These are phyloP conservation scores for Primulina tabacum DNA, from an alignment of 257 asterid species.

Conservation along the genomic window DNA sequence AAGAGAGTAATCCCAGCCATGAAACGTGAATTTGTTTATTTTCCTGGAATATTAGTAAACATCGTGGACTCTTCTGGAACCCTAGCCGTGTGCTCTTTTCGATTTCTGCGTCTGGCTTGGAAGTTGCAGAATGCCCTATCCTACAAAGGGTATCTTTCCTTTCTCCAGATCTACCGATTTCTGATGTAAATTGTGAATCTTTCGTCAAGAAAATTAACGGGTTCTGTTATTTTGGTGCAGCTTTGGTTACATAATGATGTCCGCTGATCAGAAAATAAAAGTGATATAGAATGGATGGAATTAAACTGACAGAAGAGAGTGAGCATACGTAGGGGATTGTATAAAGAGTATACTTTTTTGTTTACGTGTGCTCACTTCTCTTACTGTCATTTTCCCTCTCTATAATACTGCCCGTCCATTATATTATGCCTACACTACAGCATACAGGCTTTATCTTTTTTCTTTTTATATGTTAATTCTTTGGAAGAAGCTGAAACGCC, in stretches of 20 bases:
- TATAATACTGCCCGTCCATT: background rate
- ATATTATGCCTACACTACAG: background rate
- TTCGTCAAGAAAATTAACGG: background rate
- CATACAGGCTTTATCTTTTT: background rate
- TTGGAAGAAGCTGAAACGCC: background rate
- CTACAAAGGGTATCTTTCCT: background rate
- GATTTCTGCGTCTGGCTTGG: background rate
- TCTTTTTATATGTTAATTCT: background rate
- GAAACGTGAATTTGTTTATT: too few species aligned
- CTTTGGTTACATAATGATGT: conserved; percentile 2
- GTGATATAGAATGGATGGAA: conserved; percentile 16
- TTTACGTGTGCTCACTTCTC: conserved; percentile 52
- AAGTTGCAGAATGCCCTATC: background rate
- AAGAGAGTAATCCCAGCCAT: background rate
- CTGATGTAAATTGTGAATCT: background rate
- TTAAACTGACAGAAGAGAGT: conserved; percentile 56
- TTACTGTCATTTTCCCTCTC: conserved; percentile 32
- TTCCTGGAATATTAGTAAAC: too few species aligned
- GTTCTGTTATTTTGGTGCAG: background rate
- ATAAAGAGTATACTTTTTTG: conserved; percentile 30
- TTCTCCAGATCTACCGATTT: background rate
- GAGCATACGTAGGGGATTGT: conserved; percentile 56
- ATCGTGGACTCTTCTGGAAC: background rate
- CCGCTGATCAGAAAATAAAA: too few species aligned
- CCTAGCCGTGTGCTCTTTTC: background rate